Evolutionary conservation across 768 basidiomycete species (phyloP).

Genomic region (Tricholoma flavovirens): DNA sequence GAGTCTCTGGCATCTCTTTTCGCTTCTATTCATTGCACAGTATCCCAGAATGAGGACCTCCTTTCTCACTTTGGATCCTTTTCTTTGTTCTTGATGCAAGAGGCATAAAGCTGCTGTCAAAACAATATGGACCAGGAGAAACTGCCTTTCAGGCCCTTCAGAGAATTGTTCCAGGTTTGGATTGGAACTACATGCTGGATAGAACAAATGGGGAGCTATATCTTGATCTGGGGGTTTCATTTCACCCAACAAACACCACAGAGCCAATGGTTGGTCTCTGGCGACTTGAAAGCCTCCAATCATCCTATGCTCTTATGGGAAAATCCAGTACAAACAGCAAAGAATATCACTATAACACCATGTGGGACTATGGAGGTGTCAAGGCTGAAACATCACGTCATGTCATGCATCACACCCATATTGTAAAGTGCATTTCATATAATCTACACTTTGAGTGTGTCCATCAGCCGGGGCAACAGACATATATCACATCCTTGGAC

Average conservation of each 20-base stretch:
- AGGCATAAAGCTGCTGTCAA: background rate
- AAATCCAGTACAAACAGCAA: background rate
- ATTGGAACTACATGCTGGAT: background rate
- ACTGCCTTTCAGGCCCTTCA: background rate
- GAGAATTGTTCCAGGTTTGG: background rate
- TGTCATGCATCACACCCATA: background rate
- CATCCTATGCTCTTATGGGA: background rate
- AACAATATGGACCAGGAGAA: background rate
- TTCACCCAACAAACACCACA: background rate
- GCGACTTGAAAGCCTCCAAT: background rate
- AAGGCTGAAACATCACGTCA: background rate
- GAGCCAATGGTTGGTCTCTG: background rate
- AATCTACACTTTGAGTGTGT: background rate
- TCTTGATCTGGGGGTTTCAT: background rate
- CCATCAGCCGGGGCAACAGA: background rate
- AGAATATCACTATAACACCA: background rate
- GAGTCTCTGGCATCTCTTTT: background rate
- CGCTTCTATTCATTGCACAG: background rate
- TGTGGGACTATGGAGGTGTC: background rate
- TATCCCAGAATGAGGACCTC: background rate
- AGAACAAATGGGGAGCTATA: background rate
- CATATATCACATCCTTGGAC: background rate
- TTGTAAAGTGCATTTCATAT: background rate
- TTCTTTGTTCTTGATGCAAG: background rate
- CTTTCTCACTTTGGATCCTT: background rate